Conservation (phyloP, 495 filamentous ascomycete genomes). For the Aspergillus bertholletiae region DNA sequence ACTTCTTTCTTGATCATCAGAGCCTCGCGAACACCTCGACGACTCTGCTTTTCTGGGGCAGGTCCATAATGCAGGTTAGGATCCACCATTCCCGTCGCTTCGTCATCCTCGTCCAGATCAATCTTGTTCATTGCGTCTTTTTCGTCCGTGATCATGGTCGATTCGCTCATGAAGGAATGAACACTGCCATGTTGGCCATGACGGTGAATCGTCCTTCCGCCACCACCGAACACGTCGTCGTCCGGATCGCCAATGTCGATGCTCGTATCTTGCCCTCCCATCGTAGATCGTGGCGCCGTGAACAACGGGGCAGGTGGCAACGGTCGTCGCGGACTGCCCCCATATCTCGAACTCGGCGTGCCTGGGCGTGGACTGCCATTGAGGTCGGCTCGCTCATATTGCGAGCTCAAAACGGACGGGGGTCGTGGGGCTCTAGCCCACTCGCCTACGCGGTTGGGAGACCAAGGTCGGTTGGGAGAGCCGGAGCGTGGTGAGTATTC, state of each 20-base stretch:
- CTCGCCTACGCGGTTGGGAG: conserved; percentile 64
- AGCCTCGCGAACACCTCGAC: conserved; percentile 76
- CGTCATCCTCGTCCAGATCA: conserved; percentile 45
- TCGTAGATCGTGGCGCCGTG: conserved; percentile 38
- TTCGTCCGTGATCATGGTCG: conserved; percentile 59
- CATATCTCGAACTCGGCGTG: conserved; percentile 82
- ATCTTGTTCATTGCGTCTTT: conserved; percentile 40
- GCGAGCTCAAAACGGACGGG: conserved; percentile 48
- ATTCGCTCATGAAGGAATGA: conserved; percentile 63
- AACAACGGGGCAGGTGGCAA: conserved; percentile 92
- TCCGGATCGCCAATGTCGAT: conserved; percentile 56
- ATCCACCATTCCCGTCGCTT: conserved; percentile 33
- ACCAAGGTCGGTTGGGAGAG: conserved; percentile 70
- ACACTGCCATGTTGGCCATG: conserved; percentile 43
- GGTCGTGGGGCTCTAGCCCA: conserved; percentile 64
- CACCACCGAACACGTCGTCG: conserved; percentile 77
- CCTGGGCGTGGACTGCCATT: conserved; percentile 89
- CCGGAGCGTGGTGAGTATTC: conserved; percentile 47
- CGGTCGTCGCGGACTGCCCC: conserved; percentile 79
- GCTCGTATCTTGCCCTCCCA: conserved; percentile 32
- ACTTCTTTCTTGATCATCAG: conserved; percentile 95
- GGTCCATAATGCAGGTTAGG: conserved; percentile 72
- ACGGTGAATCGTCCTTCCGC: conserved; percentile 45
- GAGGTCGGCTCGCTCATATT: conserved; percentile 82
- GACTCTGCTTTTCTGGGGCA: conserved; percentile 79